Conservation (phyloP, 176 grass and related monocot genomes). For the Musa acuminata region DNA sequence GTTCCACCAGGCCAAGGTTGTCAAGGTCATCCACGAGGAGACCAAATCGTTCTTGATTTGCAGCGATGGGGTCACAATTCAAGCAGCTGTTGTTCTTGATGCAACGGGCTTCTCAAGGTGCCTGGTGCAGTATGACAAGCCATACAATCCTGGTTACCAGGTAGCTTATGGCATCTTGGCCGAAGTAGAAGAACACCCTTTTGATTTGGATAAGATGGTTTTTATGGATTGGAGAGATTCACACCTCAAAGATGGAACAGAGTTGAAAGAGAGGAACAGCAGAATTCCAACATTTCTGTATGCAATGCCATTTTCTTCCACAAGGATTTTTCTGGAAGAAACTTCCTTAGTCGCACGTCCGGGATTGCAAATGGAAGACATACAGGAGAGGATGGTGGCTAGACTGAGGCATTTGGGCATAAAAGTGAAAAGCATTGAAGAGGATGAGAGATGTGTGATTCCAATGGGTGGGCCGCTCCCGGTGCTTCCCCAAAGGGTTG, state of each 20-base stretch:
- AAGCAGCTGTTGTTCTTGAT: constrained; percentile 71
- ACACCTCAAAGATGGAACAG: constrained; percentile 43
- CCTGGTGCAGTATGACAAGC: constrained; percentile 82
- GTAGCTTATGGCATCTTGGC: constrained; percentile 91
- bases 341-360: constrained; percentile 86
- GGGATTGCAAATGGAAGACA: constrained; percentile 79
- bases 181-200: constrained; percentile 86
- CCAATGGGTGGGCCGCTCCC: constrained; percentile 92
- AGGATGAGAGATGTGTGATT: constrained; percentile 85
- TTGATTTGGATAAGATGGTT: constrained; percentile 96
- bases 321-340: constrained; percentile 87
- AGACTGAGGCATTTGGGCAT: constrained; percentile 66
- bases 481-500: constrained; percentile 74
- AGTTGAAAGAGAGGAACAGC: constrained; percentile 47
- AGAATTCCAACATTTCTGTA: constrained; percentile 85
- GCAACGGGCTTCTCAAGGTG: constrained; percentile 85
- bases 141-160: constrained; percentile 89
- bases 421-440: constrained; percentile 72
- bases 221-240: constrained; percentile 99
- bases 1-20: constrained; percentile 81
- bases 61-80: constrained; percentile 65
- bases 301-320: constrained; percentile 90
- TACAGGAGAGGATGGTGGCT: constrained; percentile 91
- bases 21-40: constrained; percentile 54
- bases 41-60: constrained; percentile 63